Evolutionary conservation across 768 basidiomycete genomes (phyloP), one percentile per base, ranked within the genome.

Genomic region (Tylopilus cervinicoccineus): DNA sequence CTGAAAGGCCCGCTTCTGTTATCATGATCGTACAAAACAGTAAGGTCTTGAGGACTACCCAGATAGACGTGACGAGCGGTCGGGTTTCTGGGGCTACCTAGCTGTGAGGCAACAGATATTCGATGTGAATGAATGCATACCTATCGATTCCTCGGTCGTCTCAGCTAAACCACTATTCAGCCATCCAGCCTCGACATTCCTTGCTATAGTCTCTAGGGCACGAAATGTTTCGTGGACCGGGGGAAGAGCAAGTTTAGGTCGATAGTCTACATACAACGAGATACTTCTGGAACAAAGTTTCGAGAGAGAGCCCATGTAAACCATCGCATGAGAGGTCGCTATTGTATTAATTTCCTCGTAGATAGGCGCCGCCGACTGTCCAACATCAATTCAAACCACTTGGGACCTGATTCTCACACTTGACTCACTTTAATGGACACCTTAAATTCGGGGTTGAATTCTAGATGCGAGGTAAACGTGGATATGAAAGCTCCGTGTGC

Each of bases 1-100:
- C 66, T 8, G 76, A 75, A 19, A 91, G 72, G 9, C 79, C 70
- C 6, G 80, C 73, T 51, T 89, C 84, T 5, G 78, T 68, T 19
- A 91, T 64, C 82, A 89, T 84, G 37, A 90, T 72, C 4, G 67
- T 78, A 23, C 79, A 76, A 65, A 92, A 92, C n/a, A 92, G 70
- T 0, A 88, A 62, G 0, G 83, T 87, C 65, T 90, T 92, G 58
- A 89, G 73, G 22, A 77, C 72, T 2, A 70, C 69, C 89, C 88
- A 92, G 9, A 83, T 71, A 22, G 72, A 66, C n/a, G 72, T 74
- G 3, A 72, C 62, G 17, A 79, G 50, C 22, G 73, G 70, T 26
- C 70, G 74, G 0, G 76, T 72, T 29, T 74, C 73, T 14, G 70
- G 65, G 8, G 71, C 78, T 80, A 50, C 33, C 27, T 38, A 29